Base-by-base conservation (phyloP, 2,329 filamentous ascomycete species). In the Knoxdaviesia capensis region DNA sequence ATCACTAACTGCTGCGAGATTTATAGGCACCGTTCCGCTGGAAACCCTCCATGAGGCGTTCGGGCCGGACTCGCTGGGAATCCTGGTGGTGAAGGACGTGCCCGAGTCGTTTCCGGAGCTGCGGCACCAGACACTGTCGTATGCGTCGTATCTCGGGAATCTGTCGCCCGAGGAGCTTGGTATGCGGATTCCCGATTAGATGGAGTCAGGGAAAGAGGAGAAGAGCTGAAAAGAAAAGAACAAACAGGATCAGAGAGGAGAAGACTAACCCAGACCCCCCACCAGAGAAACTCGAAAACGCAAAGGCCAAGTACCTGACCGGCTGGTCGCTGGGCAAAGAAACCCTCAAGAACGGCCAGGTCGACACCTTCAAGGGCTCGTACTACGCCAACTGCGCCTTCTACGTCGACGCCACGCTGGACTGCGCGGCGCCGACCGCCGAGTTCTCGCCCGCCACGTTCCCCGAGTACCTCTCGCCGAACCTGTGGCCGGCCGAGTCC, bases 11-110 rank as follows among this genome's bases (percentile, higher is more conserved):
- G 9, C 20, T 29, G 32, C 39, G 5, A 49, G 31, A 5, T 39
- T 34, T 42, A 36, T 48, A 83, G 80, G 74, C 20, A 70, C 68
- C 44, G 66, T 88, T 38, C 67, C 79, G 1, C 79, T 84, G 41
- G 68, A 73, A 43, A 71, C 71, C 0, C 67, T 90, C 7, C 72
- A 82, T 51, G 60, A 80, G 50, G 90, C 90, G 0, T 96, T 98
- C 55, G 90, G 90, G 0, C 85, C 87, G 1, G 75, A 82, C 30
- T 94, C 86, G 2, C 66, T 96, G 8, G 90, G 90, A 0, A 94
- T 98, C 41, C 78, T 98, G 43, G 65, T 96, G n/a, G 87, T 98
- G 39, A 85, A 81, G 55, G 83, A 86, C 54, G 72, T 96, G 0
- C 83, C 86, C 0, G 47, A 67, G 5, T 65, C 74, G 41, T 98